Evolutionary conservation across 2,329 filamentous ascomycete genomes (phyloP).

Genomic region (Stagonosporopsis tanaceti): DNA sequence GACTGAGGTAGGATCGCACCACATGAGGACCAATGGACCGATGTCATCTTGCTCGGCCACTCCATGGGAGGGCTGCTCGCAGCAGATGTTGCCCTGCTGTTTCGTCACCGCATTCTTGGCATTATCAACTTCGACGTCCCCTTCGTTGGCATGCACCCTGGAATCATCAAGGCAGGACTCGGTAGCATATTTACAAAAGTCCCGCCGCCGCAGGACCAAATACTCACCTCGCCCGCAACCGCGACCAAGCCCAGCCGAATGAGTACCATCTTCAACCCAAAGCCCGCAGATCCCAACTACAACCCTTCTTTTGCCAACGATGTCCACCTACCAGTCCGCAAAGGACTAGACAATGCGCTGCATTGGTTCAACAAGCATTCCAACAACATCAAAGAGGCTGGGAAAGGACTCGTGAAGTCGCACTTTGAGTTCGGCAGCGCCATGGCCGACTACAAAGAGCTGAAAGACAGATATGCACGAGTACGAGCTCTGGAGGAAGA

Average conservation of each 20-base stretch:
- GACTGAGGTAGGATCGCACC: slow-evolving; percentile 68
- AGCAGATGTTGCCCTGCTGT: slow-evolving; percentile 78
- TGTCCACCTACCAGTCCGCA: slow-evolving; percentile 70
- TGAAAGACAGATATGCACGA: slow-evolving; percentile 73
- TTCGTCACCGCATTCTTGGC: slow-evolving; percentile 80
- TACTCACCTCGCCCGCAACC: slow-evolving; percentile 21
- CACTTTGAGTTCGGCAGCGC: slow-evolving; percentile 85
- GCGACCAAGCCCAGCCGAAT: slow-evolving; percentile 40
- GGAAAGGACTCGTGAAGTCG: slow-evolving; percentile 76
- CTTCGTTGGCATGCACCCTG: slow-evolving; percentile 87
- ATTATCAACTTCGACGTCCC: slow-evolving; percentile 85
- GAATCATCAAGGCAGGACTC: slow-evolving; percentile 83
- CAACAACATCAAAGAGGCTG: slow-evolving; percentile 73
- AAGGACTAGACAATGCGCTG: slow-evolving; percentile 70
- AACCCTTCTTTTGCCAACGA: slow-evolving; percentile 82
- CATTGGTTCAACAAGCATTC: slow-evolving; percentile 86
- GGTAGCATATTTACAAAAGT: slow-evolving; percentile 74
- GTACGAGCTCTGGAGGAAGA: slow-evolving; percentile 78
- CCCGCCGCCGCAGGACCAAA: slow-evolving; percentile 38
- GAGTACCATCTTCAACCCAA: slow-evolving; percentile 49
- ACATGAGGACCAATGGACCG: slow-evolving; percentile 76
- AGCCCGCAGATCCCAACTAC: slow-evolving; percentile 67
- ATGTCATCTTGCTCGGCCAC: slow-evolving; percentile 84
- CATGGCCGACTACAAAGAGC: slow-evolving; percentile 76
- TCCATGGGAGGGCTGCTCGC: slow-evolving; percentile 88